Percentiles rank a stretch among this genome's conserved stretches.
Conservation (phyloP, 176 grass and related monocot genomes). For the Saccharum spontaneum region DNA sequence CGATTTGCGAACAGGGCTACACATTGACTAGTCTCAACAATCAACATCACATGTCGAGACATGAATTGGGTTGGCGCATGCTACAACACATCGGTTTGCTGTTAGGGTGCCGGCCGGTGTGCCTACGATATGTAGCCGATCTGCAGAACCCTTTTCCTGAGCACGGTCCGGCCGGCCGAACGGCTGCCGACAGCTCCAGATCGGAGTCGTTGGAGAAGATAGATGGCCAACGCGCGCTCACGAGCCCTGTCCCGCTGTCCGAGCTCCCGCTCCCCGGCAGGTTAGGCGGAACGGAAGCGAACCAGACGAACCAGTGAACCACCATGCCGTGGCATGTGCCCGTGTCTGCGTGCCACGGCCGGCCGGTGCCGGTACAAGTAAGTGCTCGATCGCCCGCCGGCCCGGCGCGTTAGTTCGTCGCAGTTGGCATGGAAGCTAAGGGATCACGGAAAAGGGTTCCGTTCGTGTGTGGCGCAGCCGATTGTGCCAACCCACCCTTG, state of each 20-base stretch:
- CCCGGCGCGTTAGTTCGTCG: not conserved
- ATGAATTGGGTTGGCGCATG: not conserved
- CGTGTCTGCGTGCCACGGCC: not conserved
- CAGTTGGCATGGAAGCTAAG: not conserved
- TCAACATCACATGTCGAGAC: not conserved
- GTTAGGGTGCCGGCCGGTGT: not conserved
- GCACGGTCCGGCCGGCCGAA: not conserved
- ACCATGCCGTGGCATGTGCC: conserved; percentile 5
- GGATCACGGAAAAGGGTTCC: not conserved
- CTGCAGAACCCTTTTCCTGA: not conserved
- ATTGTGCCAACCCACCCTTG: not conserved
- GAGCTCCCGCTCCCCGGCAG: not conserved
- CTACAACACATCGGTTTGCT: not conserved
- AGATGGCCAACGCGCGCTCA: not conserved
- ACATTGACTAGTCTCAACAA: not conserved
- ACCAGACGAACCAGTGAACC: not conserved
- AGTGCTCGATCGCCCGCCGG: not conserved
- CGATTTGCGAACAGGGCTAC: not conserved
- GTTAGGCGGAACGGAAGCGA: not conserved
- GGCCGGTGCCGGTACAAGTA: not conserved
- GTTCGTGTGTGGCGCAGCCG: not conserved
- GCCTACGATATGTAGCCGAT: not conserved
- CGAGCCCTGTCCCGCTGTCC: not conserved
- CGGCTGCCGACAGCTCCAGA: not conserved
- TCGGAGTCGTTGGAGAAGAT: not conserved